Base-by-base conservation (phyloP, 139 green algal species). In the Chlamydomonas applanata region DNA sequence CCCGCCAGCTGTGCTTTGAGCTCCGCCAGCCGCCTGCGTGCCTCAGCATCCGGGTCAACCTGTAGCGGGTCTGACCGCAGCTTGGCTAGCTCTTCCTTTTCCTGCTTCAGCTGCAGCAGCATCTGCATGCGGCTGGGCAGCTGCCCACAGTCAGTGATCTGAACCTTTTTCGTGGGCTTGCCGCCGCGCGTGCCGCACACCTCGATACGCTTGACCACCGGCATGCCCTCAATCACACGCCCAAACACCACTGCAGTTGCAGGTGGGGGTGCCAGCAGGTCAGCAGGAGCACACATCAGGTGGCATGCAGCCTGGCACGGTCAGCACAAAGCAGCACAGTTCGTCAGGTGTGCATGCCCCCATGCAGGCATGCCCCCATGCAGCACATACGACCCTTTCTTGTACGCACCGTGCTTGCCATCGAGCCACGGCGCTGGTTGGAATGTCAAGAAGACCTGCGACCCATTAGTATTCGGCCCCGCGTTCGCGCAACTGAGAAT, bases 221-320 rank as follows among this genome's bases (percentile, higher is more conserved):
- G 61, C 90, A 97, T 91, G 40, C 93, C 93, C 75, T 97, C 91
- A 29, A 88, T 73, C n/a, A 97, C 90, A 30, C 76, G 65, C 3
- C 93, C 93, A 86, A 97, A 97, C 19, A 97, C 91, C 1, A 96
- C 91, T 91, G 81, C 82, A 82, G 22, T 0, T 45, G 20, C 57
- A 65, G 25, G 9, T 33, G 46, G 17, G 46, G 46, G 46, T 24
- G 17, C 14, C 14, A 56, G 46, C 46, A 69, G 7, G 32, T 19
- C 57, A 9, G 24, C 7, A 19, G 4, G 68, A 19, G 46, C 11
- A 49, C 44, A 62, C 44, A 63, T 22, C 3, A 13, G 2, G 71
- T 54, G 34, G 33, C 33, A 25, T 71, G 62, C 62, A n/a, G 29
- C 62, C 16, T 69, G 62, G 27, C n/a, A n/a, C n/a, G n/a, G n/a